phyloP scores from a whole-genome alignment of 2,329 filamentous ascomycete species.

The Cryphonectria carpinicola region DNA sequence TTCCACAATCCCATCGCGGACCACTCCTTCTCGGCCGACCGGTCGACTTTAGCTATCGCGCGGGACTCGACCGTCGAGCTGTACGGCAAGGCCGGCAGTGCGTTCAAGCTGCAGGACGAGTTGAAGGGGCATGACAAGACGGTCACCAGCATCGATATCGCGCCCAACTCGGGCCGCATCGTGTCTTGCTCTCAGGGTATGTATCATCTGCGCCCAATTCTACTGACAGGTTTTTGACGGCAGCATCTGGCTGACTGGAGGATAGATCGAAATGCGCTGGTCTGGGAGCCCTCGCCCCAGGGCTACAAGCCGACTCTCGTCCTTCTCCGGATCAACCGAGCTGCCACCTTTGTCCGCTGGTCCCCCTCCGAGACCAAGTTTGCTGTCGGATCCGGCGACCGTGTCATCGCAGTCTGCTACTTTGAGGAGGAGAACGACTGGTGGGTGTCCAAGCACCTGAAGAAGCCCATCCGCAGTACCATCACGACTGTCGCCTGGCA shows the following conservation, averaged over 20 bases:
- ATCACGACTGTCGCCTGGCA: slow-evolving; percentile 97
- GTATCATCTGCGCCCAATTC: slow-evolving; percentile 29
- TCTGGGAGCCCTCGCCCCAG: slow-evolving; percentile 91
- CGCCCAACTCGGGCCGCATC: slow-evolving; percentile 86
- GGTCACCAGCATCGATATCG: slow-evolving; percentile 95
- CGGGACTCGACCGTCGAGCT: slow-evolving; percentile 90
- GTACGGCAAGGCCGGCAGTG: slow-evolving; percentile 72
- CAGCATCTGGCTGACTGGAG: slow-evolving; percentile 12
- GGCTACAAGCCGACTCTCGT: slow-evolving; percentile 98
- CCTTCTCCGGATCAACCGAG: slow-evolving; percentile 93
- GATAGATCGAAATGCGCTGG: slow-evolving; percentile 91
- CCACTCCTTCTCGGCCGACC: slow-evolving; percentile 96
- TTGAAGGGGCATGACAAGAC: slow-evolving; percentile 97
- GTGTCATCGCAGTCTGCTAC: slow-evolving; percentile 95
- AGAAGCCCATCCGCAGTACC: slow-evolving; percentile 97
- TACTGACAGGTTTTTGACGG: too few species aligned
- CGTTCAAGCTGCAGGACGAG: slow-evolving; percentile 86
- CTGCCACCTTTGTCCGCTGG: slow-evolving; percentile 96
- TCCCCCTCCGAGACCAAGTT: slow-evolving; percentile 97
- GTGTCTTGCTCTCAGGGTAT: slow-evolving; percentile 95
- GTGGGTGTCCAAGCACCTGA: slow-evolving; percentile 99
- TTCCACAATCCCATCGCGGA: slow-evolving; percentile 97
- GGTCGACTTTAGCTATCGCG: slow-evolving; percentile 84
- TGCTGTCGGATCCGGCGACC: slow-evolving; percentile 92
- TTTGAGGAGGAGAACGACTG: slow-evolving; percentile 99